Conservation (phyloP, 139 green algal genomes). For the Asterochloris erici region DNA sequence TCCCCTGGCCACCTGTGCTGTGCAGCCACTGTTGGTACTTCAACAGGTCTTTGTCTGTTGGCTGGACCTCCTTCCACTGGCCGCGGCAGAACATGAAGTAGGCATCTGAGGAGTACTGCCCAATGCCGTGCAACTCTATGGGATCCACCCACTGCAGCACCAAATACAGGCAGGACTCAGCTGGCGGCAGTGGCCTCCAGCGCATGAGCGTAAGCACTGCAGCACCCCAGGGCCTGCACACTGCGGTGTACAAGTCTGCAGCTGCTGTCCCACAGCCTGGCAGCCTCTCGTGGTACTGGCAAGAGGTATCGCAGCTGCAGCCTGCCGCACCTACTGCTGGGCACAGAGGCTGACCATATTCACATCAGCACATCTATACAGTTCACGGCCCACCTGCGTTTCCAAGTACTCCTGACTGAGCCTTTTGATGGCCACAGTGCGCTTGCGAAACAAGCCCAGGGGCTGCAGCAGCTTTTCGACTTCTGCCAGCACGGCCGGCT, state of each 20-base stretch:
- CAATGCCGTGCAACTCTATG: constrained; percentile 76
- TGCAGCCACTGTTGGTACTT: constrained; percentile 64
- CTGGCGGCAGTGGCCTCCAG: not conserved
- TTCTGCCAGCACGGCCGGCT: not conserved
- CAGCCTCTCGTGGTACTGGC: too few species aligned
- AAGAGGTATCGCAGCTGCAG: too few species aligned
- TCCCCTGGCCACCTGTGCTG: constrained; percentile 52
- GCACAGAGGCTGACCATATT: too few species aligned
- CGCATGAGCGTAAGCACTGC: not conserved
- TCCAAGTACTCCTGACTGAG: constrained; percentile 79
- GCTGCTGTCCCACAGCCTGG: too few species aligned
- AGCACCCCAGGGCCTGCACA: too few species aligned
- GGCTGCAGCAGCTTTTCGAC: constrained; percentile 68
- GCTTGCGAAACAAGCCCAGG: constrained; percentile 81
- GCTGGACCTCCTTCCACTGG: constrained; percentile 47
- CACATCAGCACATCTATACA: too few species aligned
- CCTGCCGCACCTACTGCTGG: too few species aligned
- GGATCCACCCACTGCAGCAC: constrained; percentile 69
- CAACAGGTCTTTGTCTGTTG: constrained; percentile 52
- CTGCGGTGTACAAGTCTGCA: too few species aligned
- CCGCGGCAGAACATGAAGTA: constrained; percentile 90
- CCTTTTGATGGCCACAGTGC: constrained; percentile 58
- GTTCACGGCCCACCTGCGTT: constrained; percentile 44
- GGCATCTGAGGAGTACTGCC: constrained; percentile 85
- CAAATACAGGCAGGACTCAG: not conserved